Evolutionary conservation across 192 early-diverging fungal genomes (phyloP).

Genomic region (Chytriomyces sp.): DNA sequence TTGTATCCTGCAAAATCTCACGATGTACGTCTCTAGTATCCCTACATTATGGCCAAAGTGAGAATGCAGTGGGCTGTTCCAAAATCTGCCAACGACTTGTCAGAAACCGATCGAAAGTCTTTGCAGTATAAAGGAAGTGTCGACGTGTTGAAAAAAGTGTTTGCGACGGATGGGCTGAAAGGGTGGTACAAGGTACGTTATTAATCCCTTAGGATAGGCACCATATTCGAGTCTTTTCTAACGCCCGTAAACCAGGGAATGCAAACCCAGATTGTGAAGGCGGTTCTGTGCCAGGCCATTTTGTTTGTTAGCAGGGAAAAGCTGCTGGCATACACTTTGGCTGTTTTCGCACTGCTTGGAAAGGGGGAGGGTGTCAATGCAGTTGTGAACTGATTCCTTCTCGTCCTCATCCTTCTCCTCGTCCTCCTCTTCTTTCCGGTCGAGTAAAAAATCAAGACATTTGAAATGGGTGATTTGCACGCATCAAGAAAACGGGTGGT

Average conservation of each 20-base stretch:
- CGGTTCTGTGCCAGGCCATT: constrained; percentile 98
- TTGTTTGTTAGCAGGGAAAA: constrained; percentile 96
- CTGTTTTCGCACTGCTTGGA: constrained; percentile 52
- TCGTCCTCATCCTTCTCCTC: too few relatives aligned
- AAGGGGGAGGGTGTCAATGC: background rate
- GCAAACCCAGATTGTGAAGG: constrained; percentile 96
- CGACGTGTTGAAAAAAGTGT: constrained; percentile 83
- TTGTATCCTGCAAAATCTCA: constrained; percentile 25
- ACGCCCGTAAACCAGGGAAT: constrained; percentile 68
- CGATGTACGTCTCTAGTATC: constrained; percentile 47
- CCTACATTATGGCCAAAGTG: constrained; percentile 99
- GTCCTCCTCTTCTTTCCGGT: too few relatives aligned
- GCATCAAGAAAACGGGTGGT: too few relatives aligned
- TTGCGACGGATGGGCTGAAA: constrained; percentile 74
- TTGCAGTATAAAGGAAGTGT: constrained; percentile 77
- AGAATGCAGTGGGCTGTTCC: constrained; percentile 75
- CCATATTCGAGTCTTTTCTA: background rate
- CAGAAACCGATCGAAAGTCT: constrained; percentile 46
- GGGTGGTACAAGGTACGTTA: constrained; percentile 89
- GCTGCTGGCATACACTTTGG: constrained; percentile 71
- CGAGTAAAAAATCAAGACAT: too few relatives aligned
- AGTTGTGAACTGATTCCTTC: background rate
- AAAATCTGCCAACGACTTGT: constrained; percentile 46
- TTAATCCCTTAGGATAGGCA: background rate
- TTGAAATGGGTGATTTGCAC: too few relatives aligned